Evolutionary conservation across 108 stramenopile species (phyloP).

Genomic region (Nannochloropsis salina): DNA sequence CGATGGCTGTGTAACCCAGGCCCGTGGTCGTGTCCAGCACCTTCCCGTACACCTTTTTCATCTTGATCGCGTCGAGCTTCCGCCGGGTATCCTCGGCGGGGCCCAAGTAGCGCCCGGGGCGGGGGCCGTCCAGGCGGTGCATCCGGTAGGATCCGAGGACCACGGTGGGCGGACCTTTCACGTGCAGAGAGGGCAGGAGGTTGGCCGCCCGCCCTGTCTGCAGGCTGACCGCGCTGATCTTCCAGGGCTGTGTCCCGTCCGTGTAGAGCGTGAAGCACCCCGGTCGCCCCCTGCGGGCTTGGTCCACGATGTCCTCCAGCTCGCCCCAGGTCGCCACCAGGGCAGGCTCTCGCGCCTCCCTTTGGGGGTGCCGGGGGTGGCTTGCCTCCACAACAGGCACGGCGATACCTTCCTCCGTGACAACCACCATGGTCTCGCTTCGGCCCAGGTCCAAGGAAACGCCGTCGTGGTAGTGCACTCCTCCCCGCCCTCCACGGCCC

Average conservation of each 20-base stretch:
- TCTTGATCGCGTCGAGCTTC: background rate
- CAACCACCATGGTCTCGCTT: background rate
- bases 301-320: background rate
- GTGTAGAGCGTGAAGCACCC: background rate
- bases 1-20: background rate
- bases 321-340: background rate
- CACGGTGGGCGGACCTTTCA: background rate
- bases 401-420: background rate
- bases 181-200: background rate
- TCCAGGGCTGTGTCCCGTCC: background rate
- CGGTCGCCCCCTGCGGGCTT: background rate
- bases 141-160: background rate
- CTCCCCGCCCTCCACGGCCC: background rate
- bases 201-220: constrained; percentile 6
- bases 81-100: background rate
- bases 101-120: background rate
- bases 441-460: constrained; percentile 16
- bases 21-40: background rate
- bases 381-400: background rate
- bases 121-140: background rate
- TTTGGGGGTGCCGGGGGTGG: background rate
- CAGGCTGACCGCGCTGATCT: background rate
- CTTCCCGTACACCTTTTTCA: constrained; percentile 15
- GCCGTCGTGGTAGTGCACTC: background rate
- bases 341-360: background rate